Conservation (phyloP, 2,329 filamentous ascomycete genomes). For the Trichoderma guizhouense region DNA sequence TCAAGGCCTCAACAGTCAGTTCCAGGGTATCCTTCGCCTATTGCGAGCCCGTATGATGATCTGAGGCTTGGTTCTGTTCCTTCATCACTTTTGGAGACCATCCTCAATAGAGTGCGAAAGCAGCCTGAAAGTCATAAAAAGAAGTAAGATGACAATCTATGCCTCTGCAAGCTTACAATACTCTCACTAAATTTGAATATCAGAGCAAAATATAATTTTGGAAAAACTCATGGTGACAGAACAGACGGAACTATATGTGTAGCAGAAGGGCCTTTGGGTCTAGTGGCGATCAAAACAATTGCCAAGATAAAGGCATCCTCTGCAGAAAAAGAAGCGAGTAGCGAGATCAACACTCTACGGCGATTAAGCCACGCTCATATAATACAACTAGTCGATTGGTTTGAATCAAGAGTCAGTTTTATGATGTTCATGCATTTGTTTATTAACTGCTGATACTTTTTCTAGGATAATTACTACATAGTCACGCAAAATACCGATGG, state of each 20-base stretch:
- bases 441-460: neutral
- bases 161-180: fast-evolving
- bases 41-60: neutral
- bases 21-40: neutral
- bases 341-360: neutral
- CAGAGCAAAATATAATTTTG: neutral
- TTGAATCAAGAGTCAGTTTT: neutral
- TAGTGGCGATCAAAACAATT: neutral
- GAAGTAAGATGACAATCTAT: neutral
- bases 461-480: neutral
- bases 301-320: neutral
- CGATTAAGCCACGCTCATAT: neutral
- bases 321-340: neutral
- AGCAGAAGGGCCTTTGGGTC: neutral
- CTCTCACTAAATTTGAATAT: neutral
- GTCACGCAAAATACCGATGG: neutral
- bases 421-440: neutral
- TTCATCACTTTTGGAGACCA: neutral
- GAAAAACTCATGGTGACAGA: neutral
- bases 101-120: neutral
- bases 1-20: neutral
- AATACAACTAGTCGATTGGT: neutral
- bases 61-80: neutral
- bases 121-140: neutral
- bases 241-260: neutral